Conservation (phyloP, 176 grass and related monocot genomes). For the Eremochloa ophiuroides region DNA sequence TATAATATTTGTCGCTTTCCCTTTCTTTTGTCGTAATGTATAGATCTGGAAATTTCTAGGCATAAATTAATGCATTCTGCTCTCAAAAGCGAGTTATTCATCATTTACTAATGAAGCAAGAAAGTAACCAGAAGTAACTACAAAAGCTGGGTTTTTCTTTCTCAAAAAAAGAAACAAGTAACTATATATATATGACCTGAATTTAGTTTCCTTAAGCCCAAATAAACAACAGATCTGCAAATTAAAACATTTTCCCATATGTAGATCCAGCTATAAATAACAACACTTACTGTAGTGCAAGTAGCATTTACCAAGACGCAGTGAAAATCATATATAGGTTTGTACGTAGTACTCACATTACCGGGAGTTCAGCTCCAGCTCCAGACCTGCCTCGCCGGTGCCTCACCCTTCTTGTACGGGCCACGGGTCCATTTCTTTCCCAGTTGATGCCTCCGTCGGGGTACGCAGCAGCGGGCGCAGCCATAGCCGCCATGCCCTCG, state of each 20-base stretch:
- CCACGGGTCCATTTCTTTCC: neutral
- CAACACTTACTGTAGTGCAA: neutral
- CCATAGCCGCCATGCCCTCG: neutral
- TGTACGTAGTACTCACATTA: slow-evolving; percentile 36
- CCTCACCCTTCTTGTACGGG: slow-evolving; percentile 16
- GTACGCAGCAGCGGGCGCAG: neutral
- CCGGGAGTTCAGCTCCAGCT: slow-evolving; percentile 7
- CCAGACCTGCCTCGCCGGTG: neutral
- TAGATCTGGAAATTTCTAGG: neutral
- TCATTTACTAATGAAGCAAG: neutral
- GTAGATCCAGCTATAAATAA: neutral
- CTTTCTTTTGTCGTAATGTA: neutral
- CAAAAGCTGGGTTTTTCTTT: no score
- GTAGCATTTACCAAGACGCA: neutral
- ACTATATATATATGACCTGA: no score
- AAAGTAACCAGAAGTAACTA: no score
- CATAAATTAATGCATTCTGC: neutral
- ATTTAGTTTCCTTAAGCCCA: neutral
- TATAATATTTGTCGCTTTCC: neutral
- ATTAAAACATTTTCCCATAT: neutral
- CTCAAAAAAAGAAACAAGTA: no score
- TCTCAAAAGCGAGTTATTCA: neutral
- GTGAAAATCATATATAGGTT: neutral
- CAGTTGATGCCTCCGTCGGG: neutral
- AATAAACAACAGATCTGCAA: slow-evolving; percentile 6